Evolutionary conservation across 2,329 filamentous ascomycete genomes (phyloP), one percentile per base, ranked within the genome.

Genomic region (Aspergillus novoparasiticus): DNA sequence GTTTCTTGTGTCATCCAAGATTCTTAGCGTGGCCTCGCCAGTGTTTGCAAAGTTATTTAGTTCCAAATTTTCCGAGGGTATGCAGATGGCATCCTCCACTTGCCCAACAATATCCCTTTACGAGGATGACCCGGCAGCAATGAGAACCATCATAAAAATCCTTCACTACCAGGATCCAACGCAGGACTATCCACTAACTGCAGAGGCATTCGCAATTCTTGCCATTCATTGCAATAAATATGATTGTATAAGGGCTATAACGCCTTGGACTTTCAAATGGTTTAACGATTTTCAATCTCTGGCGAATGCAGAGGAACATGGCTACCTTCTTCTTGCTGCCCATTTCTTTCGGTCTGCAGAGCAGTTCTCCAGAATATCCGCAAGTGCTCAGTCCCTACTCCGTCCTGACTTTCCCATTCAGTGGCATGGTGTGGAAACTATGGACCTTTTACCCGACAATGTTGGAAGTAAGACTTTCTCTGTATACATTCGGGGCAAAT

Each of bases 1-100:
- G 50, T 59, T 59, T 53, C 60, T 62, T n/a, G 60, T 59, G 26
- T 62, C 56, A 4, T 62, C 60, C 16, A 62, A 62, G 14, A 53
- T 59, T 1, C 60, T 62, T 0, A 36, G 48, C 9, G 21, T 62
- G 19, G 60, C 60, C 12, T 62, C 56, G 4, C 60, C 48, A 1
- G 16, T 62, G 28, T 62, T 59, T 50, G 30, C 57, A 32, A 45
- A 34, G 6, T 32, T 62, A 16, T 62, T 62, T 11, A 14, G 2
- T 19, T 39, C 46, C 9, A 58, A 45, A 0, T 62, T 62, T 10
- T 59, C 16, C 1, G 50, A 62, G 26, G 30, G 60, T 32, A 41
- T 28, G 11, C 39, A 53, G 39, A 39, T 62, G 28, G 28, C 26
- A 32, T 23, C 2, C 34, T 41, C n/a, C 19, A 58, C 2, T 10